Evolutionary conservation across 768 basidiomycete genomes (phyloP), one percentile per base, ranked within the genome.

Genomic region (Pisolithus microcarpus): DNA sequence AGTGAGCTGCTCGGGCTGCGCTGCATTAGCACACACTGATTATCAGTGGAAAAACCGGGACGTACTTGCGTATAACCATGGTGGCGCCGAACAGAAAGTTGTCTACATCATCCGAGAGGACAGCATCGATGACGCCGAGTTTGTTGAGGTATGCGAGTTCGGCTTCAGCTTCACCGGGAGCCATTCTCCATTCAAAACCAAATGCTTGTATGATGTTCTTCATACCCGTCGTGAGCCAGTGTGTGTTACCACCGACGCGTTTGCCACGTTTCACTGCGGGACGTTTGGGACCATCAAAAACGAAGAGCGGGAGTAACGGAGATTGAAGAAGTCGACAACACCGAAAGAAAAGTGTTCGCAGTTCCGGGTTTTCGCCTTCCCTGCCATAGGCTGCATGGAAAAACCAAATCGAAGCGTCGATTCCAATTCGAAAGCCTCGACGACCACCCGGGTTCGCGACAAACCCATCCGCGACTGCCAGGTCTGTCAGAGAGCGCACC

Each of bases 111-210:
- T 97, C 94, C 0, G 93, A 89, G 40, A 94, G 74, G 24, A 96
- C 79, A 0, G 84, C 90, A 62, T 97, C 94, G 50, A 97, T 87
- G 48, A 87, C 65, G 3, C 91, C 91, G 39, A 84, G 78, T 4
- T 77, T 73, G 58, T 91, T 93, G 48, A 97, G 73, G 55, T 88
- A 85, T 0, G 93, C 93, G 2, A 97, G 74, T 61, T 95, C 93
- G 0, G 93, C 93, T 65, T 97, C 94, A 0, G 94, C 94, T 67
- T 96, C 94, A 16, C 91, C 92, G 6, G 93, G 93, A 15, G 91
- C 93, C 64, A 75, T 79, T 56, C 80, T 72, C 81, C 84, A 87
- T 60, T 87, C 85, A 56, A 87, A 88, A 1, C 87, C 87, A 66
- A 87, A 88, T 0, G 85, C 82, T 42, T 85, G 81, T 2, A 88